These are phyloP conservation scores for Calamus simplicifolius DNA, from an alignment of 176 grass and related monocot genomes.

Conservation along the genomic window DNA sequence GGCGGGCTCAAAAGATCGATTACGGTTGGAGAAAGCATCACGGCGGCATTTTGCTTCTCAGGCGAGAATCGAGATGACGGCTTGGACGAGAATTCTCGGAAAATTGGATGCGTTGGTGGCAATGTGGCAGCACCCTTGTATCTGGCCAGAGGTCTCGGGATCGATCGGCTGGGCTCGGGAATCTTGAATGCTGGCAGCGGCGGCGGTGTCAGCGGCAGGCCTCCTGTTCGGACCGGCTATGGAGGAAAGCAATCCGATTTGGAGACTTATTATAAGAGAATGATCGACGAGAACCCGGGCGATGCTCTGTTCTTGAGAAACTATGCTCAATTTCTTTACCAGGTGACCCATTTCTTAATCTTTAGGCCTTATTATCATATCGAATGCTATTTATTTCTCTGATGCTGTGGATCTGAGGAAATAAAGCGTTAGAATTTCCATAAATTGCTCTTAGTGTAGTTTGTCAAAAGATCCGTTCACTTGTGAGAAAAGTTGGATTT, in stretches of 20 bases:
- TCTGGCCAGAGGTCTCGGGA: conserved; percentile 76
- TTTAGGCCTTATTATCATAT: not conserved
- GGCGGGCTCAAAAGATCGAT: conserved; percentile 2
- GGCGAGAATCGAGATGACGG: not conserved
- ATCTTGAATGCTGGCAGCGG: conserved; percentile 14
- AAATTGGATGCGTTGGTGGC: not conserved
- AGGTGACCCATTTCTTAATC: conserved; percentile 25
- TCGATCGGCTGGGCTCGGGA: conserved; percentile 47
- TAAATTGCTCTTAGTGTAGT: too few species aligned
- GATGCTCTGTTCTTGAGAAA: conserved; percentile 77
- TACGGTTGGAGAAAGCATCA: too few species aligned
- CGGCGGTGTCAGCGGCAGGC: conserved; percentile 10
- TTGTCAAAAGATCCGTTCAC: too few species aligned
- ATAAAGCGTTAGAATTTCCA: too few species aligned
- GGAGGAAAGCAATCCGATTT: conserved; percentile 48
- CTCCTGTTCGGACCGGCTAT: conserved; percentile 23
- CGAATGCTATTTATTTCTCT: too few species aligned
- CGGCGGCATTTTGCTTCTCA: too few species aligned
- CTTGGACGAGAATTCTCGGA: not conserved
- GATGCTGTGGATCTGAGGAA: too few species aligned
- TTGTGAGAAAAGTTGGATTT: too few species aligned
- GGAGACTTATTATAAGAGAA: conserved; percentile 71
- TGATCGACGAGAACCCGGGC: conserved; percentile 75
- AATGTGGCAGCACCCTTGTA: conserved; percentile 40
- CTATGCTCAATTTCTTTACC: conserved; percentile 69